Percentiles rank a stretch among this genome's conserved stretches.
phyloP scores from a whole-genome alignment of 805 yeast genomes.

The Kazachstania bromeliacearum region DNA sequence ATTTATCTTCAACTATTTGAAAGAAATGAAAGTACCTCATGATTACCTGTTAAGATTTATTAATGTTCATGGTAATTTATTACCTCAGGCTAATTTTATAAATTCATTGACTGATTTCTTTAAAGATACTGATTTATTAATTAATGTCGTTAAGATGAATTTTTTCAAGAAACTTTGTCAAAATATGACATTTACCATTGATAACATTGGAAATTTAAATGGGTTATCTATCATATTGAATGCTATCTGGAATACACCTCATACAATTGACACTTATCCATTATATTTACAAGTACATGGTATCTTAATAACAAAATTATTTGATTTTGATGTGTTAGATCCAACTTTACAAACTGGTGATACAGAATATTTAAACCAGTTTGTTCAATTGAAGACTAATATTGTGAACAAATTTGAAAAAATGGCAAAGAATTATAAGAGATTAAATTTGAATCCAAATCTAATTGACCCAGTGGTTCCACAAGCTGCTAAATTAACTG shows the following conservation, averaged over 20 bases:
- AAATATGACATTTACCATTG: conserved; percentile 8
- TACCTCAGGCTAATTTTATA: conserved; percentile 21
- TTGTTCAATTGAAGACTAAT: conserved; percentile 27
- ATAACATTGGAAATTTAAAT: conserved; percentile 11
- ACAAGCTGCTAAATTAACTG: conserved; percentile 22
- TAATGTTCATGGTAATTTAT: conserved; percentile 26
- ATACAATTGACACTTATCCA: conserved; percentile 19
- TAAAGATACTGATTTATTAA: conserved; percentile 17
- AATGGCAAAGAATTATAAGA: conserved; percentile 17
- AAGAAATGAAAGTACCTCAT: conserved; percentile 22
- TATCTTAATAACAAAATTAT: conserved; percentile 29
- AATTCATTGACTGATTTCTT: conserved; percentile 18
- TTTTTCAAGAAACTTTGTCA: conserved; percentile 26
- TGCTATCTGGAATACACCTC: conserved; percentile 25
- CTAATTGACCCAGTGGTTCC: conserved; percentile 18
- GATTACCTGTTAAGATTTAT: conserved; percentile 29
- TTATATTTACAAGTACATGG: conserved; percentile 27
- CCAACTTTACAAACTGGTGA: conserved; percentile 3
- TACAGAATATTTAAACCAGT: neutral
- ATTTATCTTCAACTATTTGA: conserved; percentile 27
- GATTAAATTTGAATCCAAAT: conserved; percentile 22
- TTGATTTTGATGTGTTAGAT: conserved; percentile 24
- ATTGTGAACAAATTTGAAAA: conserved; percentile 23
- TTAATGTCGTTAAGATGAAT: conserved; percentile 21
- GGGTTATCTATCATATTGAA: conserved; percentile 29